Base-by-base conservation (phyloP, 768 basidiomycete genomes). In the Lanmaoa pseudosensibilis region DNA sequence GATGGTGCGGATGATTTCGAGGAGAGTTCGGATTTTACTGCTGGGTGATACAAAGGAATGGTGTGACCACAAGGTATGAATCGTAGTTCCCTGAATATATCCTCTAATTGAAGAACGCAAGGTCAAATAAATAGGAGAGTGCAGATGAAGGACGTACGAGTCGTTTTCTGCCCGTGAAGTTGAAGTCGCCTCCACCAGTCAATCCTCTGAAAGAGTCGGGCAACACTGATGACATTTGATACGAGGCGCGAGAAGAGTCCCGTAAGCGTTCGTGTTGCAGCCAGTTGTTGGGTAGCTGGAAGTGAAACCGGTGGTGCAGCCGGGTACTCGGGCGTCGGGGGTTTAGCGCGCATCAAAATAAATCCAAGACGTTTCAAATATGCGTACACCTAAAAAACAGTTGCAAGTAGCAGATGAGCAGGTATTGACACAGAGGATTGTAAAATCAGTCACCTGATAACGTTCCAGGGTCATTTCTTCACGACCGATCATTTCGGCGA, bases 311-410 rank as follows among this genome's bases (percentile, higher is more conserved):
- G 73, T 3, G 80, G 72, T 34, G 87, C 78, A 7, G 67, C 58
- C 4, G 83, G 80, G 63, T 87, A 89, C 16, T 77, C 76, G 1
- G 75, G 54, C 7, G 77, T 78, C 6, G 86, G 88, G 6, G 84
- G 80, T 5, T 79, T 76, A 0, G 92, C 77, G n/a, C 97, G 83
- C 40, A 85, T 91, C 11, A 98, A 84, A 12, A 85, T 80, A 72
- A 97, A 99, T 15, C 97, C 97, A 38, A 98, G 76, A 18, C 97
- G 85, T 65, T 88, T 93, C 33, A 99, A 80, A 72, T 96, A 94
- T 1, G 96, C 83, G 66, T 89, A 98, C 21, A 96, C 92, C 95
- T 98, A 55, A 30, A 16, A n/a, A 16, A 45, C 10, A n/a, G 25
- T 54, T 34, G 33, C 36, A 36, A n/a, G 18, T 16, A 19, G 37